Percentiles rank a stretch among this genome's conserved stretches.
These are phyloP conservation scores for Oryza brachyantha DNA, from an alignment of 176 grass and related monocot species.

Conservation along the genomic window DNA sequence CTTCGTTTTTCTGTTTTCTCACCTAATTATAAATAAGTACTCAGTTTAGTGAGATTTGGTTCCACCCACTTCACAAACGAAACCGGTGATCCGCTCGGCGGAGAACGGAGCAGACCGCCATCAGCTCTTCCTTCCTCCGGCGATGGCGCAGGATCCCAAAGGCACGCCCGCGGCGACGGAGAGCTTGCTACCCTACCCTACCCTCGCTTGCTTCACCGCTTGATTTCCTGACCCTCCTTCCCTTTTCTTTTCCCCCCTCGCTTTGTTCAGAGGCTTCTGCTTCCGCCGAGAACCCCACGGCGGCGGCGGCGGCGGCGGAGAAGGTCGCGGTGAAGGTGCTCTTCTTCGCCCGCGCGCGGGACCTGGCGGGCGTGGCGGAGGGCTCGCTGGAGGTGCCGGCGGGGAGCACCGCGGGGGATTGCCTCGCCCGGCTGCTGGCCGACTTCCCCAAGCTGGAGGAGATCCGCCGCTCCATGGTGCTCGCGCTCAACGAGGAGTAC, in stretches of 20 bases:
- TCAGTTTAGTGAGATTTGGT: too few species aligned
- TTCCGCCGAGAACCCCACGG: background rate
- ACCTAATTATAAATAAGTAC: too few species aligned
- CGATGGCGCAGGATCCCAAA: conserved; percentile 32
- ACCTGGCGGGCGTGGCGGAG: conserved; percentile 60
- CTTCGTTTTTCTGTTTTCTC: too few species aligned
- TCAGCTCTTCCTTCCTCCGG: background rate
- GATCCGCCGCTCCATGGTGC: conserved; percentile 72
- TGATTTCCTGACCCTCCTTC: background rate
- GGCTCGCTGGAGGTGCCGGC: conserved; percentile 46
- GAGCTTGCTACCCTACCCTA: too few species aligned
- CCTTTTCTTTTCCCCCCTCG: background rate
- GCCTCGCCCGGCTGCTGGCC: conserved; percentile 51
- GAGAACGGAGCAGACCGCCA: background rate
- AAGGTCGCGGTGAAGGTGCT: conserved; percentile 61
- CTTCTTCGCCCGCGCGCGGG: conserved; percentile 83
- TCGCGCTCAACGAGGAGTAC: conserved; percentile 90
- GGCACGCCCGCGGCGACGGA: too few species aligned
- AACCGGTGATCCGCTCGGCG: too few species aligned
- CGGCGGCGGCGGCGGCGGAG: background rate
- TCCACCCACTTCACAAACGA: too few species aligned
- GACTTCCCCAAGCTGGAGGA: conserved; percentile 76
- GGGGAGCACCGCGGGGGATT: conserved; percentile 64
- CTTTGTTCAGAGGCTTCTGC: conserved; percentile 24
- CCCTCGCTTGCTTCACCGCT: background rate